These are phyloP conservation scores for Massarina eburnea DNA, from an alignment of 2,329 filamentous ascomycete species.

Conservation along the genomic window DNA sequence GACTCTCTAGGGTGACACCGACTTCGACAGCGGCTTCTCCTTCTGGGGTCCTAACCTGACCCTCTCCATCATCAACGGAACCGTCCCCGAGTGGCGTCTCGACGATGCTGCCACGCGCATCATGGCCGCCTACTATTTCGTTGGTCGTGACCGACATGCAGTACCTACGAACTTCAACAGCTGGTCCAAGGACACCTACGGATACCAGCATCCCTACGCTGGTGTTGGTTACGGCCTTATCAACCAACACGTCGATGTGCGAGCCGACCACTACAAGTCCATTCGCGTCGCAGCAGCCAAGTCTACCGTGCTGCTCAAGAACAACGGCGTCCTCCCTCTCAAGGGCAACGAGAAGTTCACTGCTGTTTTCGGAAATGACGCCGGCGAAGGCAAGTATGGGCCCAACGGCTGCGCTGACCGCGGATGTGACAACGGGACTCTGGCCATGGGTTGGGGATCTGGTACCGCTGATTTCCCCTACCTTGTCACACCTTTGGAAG, in stretches of 20 bases:
- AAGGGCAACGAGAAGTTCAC: slow-evolving; percentile 50
- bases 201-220: slow-evolving; percentile 66
- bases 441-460: slow-evolving; percentile 52
- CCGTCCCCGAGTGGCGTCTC: slow-evolving; percentile 80
- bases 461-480: slow-evolving; percentile 62
- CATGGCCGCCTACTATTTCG: slow-evolving; percentile 66
- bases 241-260: slow-evolving; percentile 83
- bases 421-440: slow-evolving; percentile 49
- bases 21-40: slow-evolving; percentile 70
- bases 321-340: slow-evolving; percentile 48
- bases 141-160: slow-evolving; percentile 56
- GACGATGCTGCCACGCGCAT: slow-evolving; percentile 92
- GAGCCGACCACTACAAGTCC: slow-evolving; percentile 67
- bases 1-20: slow-evolving; percentile 62
- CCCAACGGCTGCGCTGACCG: slow-evolving; percentile 52
- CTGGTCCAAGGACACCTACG: slow-evolving; percentile 78
- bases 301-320: slow-evolving; percentile 84
- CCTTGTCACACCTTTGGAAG: slow-evolving; percentile 65
- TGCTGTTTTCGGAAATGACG: slow-evolving; percentile 54
- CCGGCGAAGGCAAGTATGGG: slow-evolving; percentile 48
- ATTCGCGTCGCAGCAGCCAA: slow-evolving; percentile 78
- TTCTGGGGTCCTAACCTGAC: slow-evolving; percentile 90
- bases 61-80: slow-evolving; percentile 84
- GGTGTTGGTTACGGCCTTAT: slow-evolving; percentile 66
- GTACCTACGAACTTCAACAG: slow-evolving; percentile 79